These are phyloP conservation scores for Carex parvula DNA, from an alignment of 176 grass and related monocot genomes.

Conservation along the genomic window DNA sequence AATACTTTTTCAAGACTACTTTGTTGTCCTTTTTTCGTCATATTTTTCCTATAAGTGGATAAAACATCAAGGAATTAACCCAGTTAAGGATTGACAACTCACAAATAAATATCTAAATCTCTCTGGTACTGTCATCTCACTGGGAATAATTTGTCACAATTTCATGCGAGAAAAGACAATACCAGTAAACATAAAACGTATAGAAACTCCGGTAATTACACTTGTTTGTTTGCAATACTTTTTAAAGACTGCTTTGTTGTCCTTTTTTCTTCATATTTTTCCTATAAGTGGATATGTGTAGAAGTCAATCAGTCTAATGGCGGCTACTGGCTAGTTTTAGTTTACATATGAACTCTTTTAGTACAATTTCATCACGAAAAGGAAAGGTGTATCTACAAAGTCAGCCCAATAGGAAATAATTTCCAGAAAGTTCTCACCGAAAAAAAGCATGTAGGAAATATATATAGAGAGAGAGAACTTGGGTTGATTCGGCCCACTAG, in stretches of 20 bases:
- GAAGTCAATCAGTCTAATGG: too few species aligned
- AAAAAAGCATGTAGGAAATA: not conserved
- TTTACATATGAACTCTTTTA: not conserved
- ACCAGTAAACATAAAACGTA: too few species aligned
- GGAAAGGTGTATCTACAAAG: not conserved
- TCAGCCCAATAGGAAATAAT: constrained; percentile 6
- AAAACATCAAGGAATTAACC: not conserved
- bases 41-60: too few species aligned
- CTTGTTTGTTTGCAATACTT: too few species aligned
- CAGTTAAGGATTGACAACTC: constrained; percentile 5
- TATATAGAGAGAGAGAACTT: not conserved
- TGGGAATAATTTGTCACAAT: not conserved
- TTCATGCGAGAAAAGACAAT: not conserved
- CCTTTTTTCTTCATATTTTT: too few species aligned
- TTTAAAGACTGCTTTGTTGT: too few species aligned
- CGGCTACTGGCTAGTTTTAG: not conserved
- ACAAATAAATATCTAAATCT: not conserved
- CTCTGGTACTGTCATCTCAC: not conserved
- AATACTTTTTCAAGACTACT: too few species aligned
- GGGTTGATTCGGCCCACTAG: not conserved
- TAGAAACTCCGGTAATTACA: too few species aligned
- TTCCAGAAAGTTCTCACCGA: not conserved
- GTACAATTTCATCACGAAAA: not conserved
- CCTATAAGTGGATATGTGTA: too few species aligned
- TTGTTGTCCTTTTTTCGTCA: too few species aligned